These are phyloP conservation scores for Alternaria sp. DNA, from an alignment of 2,329 filamentous ascomycete species.

Conservation along the genomic window DNA sequence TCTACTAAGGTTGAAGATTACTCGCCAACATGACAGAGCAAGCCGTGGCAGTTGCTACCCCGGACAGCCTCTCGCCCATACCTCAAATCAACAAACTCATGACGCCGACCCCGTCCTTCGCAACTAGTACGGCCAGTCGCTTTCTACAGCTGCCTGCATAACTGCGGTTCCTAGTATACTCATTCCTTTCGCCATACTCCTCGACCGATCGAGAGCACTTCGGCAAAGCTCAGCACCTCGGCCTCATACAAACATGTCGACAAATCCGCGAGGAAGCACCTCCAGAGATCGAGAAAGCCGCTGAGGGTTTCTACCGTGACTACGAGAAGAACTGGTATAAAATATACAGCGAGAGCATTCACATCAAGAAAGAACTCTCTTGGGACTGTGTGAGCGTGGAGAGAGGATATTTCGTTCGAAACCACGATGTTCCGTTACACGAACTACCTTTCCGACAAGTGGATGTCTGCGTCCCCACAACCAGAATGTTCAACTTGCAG, in stretches of 20 bases:
- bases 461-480: too few relatives aligned
- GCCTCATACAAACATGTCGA: not conserved
- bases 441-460: too few relatives aligned
- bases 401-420: too few relatives aligned
- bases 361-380: not conserved
- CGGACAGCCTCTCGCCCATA: not conserved
- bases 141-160: not conserved
- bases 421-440: too few relatives aligned
- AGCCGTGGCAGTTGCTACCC: not conserved
- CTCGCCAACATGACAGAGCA: not conserved
- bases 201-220: not conserved
- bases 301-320: not conserved
- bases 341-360: too few relatives aligned
- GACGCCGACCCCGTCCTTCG: not conserved
- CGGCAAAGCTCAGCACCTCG: not conserved
- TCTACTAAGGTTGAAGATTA: not conserved
- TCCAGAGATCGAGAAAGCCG: not conserved
- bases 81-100: not conserved
- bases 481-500: too few relatives aligned
- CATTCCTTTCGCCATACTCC: not conserved
- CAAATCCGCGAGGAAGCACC: not conserved
- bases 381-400: not conserved
- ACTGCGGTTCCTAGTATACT: not conserved
- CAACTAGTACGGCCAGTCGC: not conserved
- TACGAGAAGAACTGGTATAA: not conserved